These are phyloP conservation scores for Crassisporium funariophilum DNA, from an alignment of 768 basidiomycete genomes.

Conservation along the genomic window DNA sequence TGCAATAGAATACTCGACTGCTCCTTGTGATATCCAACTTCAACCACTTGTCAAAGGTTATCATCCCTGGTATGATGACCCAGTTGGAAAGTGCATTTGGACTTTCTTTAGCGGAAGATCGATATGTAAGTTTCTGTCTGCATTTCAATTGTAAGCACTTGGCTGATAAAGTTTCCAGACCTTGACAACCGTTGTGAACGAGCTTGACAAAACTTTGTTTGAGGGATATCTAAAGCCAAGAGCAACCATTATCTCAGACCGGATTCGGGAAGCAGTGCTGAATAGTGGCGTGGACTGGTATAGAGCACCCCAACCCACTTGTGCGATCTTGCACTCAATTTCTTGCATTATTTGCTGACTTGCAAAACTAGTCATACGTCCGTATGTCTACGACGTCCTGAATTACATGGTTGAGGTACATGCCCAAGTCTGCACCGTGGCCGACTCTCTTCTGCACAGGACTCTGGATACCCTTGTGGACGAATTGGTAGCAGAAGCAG, in stretches of 20 bases:
- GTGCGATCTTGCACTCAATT: too few species aligned
- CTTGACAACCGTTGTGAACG: slow-evolving; percentile 72
- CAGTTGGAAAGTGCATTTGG: slow-evolving; percentile 80
- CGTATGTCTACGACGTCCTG: slow-evolving; percentile 87
- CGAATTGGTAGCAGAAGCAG: slow-evolving; percentile 76
- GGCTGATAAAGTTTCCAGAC: slow-evolving; percentile 42
- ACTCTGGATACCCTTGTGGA: slow-evolving; percentile 77
- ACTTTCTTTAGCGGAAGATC: slow-evolving; percentile 68
- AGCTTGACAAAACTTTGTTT: slow-evolving; percentile 87
- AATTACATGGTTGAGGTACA: slow-evolving; percentile 90
- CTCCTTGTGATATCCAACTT: slow-evolving; percentile 91
- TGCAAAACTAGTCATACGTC: slow-evolving; percentile 91
- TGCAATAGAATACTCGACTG: slow-evolving; percentile 73
- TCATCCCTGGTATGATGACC: slow-evolving; percentile 77
- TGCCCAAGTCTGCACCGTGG: slow-evolving; percentile 80
- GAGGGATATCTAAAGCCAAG: slow-evolving; percentile 84
- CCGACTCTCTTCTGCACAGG: slow-evolving; percentile 77
- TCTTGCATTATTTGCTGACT: slow-evolving; percentile 9
- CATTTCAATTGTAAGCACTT: slow-evolving; percentile 11
- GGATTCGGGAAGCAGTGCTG: slow-evolving; percentile 78
- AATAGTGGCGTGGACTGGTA: slow-evolving; percentile 85
- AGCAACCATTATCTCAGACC: slow-evolving; percentile 55
- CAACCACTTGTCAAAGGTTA: slow-evolving; percentile 61
- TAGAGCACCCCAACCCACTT: too few species aligned
- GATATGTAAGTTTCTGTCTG: slow-evolving; percentile 45